Base-by-base conservation (phyloP, 2,329 filamentous ascomycete genomes). In the Mycosphaerelloides madeirae region DNA sequence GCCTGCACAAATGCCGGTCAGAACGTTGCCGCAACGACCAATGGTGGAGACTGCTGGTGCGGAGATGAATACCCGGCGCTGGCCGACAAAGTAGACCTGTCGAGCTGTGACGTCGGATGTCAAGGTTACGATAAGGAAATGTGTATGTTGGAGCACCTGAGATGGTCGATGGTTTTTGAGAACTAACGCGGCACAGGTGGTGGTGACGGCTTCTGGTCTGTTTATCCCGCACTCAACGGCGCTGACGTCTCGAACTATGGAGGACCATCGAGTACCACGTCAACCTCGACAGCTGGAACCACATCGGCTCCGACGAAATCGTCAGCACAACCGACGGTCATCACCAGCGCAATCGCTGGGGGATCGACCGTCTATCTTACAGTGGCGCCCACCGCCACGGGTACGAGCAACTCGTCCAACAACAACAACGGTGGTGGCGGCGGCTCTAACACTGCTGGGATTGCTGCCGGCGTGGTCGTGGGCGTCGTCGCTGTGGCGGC, bases 391-490 rank as follows among this genome's bases (percentile, higher is more conserved):
- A 56, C 29, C 48, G 57, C 75, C 55, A 58, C 56, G 73, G 73
- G 12, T 60, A 78, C 18, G 6, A 35, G 77, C 40, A 14, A 68
- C 31, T 56, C 77, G 25, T 58, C 66, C 15, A 66, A 75, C 41
- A n/a, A 41, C 15, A 34, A 28, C 29, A 34, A 42, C 7, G 42
- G 48, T 6, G 41, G 53, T 28, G 50, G 54, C 12, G 54, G 55
- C 15, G 63, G 64, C 20, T 72, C 82, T n/a, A 90, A 84, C 62
- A 87, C 81, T 14, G 85, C 82, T 33, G 88, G 85, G 38, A 91
- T 97, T 55, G 89, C 85, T 14, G 91, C 83, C 12, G 91, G 91
- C 49, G 86, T 88, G 1, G 90, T 96, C 2, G 85, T 93, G 8
- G 89, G 87, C 46, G 80, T 95, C 1, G 73, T 95, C 2, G 85